phyloP scores from a whole-genome alignment of 345 rosid genomes.

The Melaleuca alternifolia region DNA sequence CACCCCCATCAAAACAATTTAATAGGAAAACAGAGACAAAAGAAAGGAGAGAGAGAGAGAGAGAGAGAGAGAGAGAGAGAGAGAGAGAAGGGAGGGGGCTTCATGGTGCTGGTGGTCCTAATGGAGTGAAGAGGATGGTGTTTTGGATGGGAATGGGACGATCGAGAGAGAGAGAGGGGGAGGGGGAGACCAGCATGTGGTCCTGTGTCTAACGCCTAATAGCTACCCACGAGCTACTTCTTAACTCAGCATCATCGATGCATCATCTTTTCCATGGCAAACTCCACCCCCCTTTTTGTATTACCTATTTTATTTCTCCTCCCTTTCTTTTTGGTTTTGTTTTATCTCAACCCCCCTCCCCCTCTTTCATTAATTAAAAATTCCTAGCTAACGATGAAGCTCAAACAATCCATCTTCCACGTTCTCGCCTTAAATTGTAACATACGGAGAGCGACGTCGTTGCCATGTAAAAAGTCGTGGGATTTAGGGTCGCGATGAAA shows the following conservation, averaged over 20 bases:
- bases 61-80: neutral
- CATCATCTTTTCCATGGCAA: neutral
- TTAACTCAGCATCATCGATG: neutral
- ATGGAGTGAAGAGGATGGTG: neutral
- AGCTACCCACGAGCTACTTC: neutral
- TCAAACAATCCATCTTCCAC: neutral
- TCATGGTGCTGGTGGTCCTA: neutral
- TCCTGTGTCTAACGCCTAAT: neutral
- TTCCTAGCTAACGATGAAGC: neutral
- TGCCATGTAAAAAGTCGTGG: neutral
- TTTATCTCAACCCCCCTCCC: neutral
- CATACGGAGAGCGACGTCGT: neutral
- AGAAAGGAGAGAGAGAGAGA: neutral
- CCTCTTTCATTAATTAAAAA: neutral
- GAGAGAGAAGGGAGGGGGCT: neutral
- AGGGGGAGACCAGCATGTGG: neutral
- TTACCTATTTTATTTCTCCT: neutral
- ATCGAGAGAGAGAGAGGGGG: neutral
- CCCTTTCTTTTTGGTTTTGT: neutral
- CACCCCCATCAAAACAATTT: neutral
- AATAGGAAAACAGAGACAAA: neutral
- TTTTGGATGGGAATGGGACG: neutral
- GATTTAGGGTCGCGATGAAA: neutral
- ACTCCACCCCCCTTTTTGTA: neutral
- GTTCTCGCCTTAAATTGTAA: neutral